These are phyloP conservation scores for Boletus eberwhitei DNA, from an alignment of 768 basidiomycete species.

Conservation along the genomic window DNA sequence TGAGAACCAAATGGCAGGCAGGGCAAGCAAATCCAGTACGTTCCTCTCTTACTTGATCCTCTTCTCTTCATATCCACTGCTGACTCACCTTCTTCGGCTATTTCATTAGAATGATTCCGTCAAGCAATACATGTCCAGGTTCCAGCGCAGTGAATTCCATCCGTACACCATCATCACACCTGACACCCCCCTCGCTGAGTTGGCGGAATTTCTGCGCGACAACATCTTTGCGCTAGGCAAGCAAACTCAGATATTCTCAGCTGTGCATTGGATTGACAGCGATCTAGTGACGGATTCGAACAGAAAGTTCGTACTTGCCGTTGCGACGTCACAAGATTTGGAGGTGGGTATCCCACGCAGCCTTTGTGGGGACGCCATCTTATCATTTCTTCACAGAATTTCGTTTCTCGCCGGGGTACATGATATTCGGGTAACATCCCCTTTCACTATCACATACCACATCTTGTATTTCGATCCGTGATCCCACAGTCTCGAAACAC, in stretches of 20 bases:
- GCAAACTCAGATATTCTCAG: constrained; percentile 13
- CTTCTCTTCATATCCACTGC: neutral
- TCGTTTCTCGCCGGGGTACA: constrained; percentile 28
- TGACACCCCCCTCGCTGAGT: constrained; percentile 68
- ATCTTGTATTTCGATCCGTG: neutral
- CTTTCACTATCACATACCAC: neutral
- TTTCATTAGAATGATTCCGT: constrained; percentile 64
- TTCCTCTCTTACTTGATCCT: constrained; percentile 3
- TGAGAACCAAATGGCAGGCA: constrained; percentile 79
- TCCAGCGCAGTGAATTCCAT: constrained; percentile 59
- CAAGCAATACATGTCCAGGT: constrained; percentile 65
- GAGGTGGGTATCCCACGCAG: constrained; percentile 31
- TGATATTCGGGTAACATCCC: constrained; percentile 8
- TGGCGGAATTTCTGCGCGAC: constrained; percentile 72
- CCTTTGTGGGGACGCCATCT: neutral
- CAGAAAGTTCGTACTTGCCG: constrained; percentile 79
- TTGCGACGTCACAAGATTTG: constrained; percentile 75
- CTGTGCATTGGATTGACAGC: neutral
- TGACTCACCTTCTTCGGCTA: neutral
- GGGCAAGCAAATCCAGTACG: constrained; percentile 68
- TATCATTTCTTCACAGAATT: constrained; percentile 17
- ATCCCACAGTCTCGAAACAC: neutral
- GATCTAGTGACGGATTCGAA: constrained; percentile 72
- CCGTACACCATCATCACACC: constrained; percentile 84
- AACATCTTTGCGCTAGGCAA: constrained; percentile 77